phyloP scores from a whole-genome alignment of 345 rosid species.

The Camelina sativa region DNA sequence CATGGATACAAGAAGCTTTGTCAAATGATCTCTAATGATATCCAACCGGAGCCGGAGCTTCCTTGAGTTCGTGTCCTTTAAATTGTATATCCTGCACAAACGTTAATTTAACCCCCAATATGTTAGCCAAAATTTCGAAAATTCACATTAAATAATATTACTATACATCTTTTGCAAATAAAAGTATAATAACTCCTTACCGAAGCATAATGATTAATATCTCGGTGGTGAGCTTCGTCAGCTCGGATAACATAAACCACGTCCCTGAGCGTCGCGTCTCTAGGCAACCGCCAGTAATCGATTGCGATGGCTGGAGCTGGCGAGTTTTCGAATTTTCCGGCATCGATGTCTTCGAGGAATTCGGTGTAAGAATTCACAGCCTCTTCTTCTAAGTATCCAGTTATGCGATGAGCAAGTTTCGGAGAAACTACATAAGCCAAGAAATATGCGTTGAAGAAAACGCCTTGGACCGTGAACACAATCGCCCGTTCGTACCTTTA shows the following conservation, averaged over 20 bases:
- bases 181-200: constrained; percentile 30
- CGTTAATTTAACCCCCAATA: constrained; percentile 1
- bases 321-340: constrained; percentile 54
- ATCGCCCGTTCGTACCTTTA: constrained; percentile 56
- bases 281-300: constrained; percentile 67
- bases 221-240: constrained; percentile 72
- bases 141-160: background rate
- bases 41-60: constrained; percentile 62
- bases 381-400: constrained; percentile 68
- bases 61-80: constrained; percentile 57
- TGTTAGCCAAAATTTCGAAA: background rate
- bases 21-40: constrained; percentile 44
- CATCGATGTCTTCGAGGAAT: constrained; percentile 62
- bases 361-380: constrained; percentile 65
- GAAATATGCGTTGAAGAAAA: constrained; percentile 64
- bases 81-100: constrained; percentile 61
- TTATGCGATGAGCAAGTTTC: constrained; percentile 62
- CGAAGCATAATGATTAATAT: constrained; percentile 70
- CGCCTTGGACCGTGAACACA: constrained; percentile 64
- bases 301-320: constrained; percentile 71
- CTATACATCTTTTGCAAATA: background rate
- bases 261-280: constrained; percentile 59
- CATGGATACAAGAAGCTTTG: constrained; percentile 4
- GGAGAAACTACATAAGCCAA: constrained; percentile 58
- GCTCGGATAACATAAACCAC: constrained; percentile 65